phyloP scores from a whole-genome alignment of 2,329 filamentous ascomycete genomes.

The Aspergillus carbonarius region DNA sequence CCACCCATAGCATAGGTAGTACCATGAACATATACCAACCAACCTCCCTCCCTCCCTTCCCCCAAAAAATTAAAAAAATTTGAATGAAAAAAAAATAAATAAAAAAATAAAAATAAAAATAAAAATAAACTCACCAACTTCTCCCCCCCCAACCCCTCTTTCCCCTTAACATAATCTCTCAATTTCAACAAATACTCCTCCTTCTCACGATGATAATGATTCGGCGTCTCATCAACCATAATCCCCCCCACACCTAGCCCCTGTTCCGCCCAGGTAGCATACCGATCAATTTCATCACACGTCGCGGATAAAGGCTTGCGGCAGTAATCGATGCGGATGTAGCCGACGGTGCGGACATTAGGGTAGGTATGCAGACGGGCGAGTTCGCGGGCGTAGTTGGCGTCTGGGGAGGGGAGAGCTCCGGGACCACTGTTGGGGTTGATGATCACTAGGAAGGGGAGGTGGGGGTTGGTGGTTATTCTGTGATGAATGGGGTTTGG shows the following conservation, averaged over 20 bases:
- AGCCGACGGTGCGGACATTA: constrained; percentile 24
- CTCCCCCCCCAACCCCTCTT: neutral
- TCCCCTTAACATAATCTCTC: too few species aligned
- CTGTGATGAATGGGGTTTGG: too few species aligned
- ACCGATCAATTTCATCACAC: constrained; percentile 19
- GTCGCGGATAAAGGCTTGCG: constrained; percentile 15
- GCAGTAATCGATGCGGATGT: constrained; percentile 26
- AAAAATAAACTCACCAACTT: neutral
- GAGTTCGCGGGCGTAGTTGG: constrained; percentile 16
- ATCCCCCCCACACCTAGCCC: constrained; percentile 16
- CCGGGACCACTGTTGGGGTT: constrained; percentile 22
- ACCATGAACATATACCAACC: too few species aligned
- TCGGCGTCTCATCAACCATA: constrained; percentile 21
- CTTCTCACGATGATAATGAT: constrained; percentile 5
- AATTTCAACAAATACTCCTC: constrained; percentile 7
- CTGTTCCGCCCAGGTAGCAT: constrained; percentile 14
- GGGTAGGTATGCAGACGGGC: constrained; percentile 15
- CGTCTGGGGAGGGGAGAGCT: constrained; percentile 9
- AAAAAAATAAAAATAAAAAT: too few species aligned
- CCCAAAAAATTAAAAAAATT: too few species aligned
- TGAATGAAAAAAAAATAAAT: too few species aligned
- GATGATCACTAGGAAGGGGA: constrained; percentile 18
- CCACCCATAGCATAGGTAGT: too few species aligned
- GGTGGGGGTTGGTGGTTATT: constrained; percentile 11
- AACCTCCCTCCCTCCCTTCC: too few species aligned